Evolutionary conservation across 768 basidiomycete species (phyloP).

Genomic region (Trametes elegans): DNA sequence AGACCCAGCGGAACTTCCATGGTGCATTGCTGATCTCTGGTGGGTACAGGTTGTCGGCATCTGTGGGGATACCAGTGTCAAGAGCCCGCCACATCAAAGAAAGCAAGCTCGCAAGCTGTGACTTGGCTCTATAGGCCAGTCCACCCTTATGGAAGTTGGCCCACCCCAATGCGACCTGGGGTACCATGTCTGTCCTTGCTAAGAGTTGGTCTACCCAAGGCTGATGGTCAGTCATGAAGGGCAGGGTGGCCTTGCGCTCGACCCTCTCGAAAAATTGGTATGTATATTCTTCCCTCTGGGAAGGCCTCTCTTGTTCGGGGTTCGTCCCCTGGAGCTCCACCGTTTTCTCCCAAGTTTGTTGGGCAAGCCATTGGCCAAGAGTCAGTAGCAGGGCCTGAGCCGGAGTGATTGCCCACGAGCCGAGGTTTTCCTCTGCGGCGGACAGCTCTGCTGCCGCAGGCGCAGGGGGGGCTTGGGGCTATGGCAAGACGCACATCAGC

Average conservation of each 20-base stretch:
- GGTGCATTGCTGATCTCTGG: background rate
- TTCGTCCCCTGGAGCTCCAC: background rate
- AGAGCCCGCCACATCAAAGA: background rate
- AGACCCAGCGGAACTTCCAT: background rate
- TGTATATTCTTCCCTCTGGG: background rate
- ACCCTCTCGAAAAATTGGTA: background rate
- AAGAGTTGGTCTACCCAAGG: too few species aligned
- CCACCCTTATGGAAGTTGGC: background rate
- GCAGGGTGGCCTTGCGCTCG: too few species aligned
- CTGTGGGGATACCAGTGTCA: too few species aligned
- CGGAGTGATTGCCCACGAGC: conserved; percentile 55
- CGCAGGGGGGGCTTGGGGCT: conserved; percentile 37
- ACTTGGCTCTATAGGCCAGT: background rate
- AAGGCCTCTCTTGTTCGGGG: background rate
- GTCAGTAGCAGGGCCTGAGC: background rate
- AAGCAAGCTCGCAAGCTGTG: background rate
- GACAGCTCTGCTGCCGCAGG: conserved; percentile 41
- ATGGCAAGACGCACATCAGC: background rate
- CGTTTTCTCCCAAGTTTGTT: background rate
- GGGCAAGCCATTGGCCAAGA: background rate
- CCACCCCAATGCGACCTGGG: background rate
- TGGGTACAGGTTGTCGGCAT: background rate
- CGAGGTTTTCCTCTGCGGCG: conserved; percentile 48
- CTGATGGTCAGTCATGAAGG: too few species aligned
- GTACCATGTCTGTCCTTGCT: too few species aligned